Conservation (phyloP, 2,329 filamentous ascomycete genomes). For the Clarireedia hainanense region DNA sequence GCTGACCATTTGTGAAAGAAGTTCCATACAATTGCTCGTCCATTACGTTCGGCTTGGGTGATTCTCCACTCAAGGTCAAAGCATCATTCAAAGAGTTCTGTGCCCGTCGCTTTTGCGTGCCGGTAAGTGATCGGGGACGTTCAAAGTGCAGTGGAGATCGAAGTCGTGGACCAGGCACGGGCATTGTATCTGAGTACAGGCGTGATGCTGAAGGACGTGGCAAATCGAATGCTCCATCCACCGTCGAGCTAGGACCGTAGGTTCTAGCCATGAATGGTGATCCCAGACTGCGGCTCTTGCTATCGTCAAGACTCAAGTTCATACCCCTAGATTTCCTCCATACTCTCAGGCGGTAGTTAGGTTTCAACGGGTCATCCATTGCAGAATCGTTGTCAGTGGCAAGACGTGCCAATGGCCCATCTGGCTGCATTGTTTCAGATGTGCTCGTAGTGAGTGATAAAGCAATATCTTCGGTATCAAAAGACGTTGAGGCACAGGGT, state of each 20-base stretch:
- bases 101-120: slow-evolving; percentile 26
- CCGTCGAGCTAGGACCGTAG: slow-evolving; percentile 52
- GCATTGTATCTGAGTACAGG: slow-evolving; percentile 10
- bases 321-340: neutral
- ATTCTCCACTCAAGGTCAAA: slow-evolving; percentile 19
- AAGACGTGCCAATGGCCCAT: slow-evolving; percentile 53
- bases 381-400: slow-evolving; percentile 29
- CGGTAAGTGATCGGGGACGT: slow-evolving; percentile 20
- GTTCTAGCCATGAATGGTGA: slow-evolving; percentile 44
- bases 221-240: slow-evolving; percentile 10
- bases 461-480: slow-evolving; percentile 54
- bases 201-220: slow-evolving; percentile 14
- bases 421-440: slow-evolving; percentile 55
- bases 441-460: slow-evolving; percentile 56
- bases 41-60: slow-evolving; percentile 24
- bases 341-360: neutral
- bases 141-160: slow-evolving; percentile 26
- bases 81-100: slow-evolving; percentile 24
- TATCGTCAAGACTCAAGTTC: slow-evolving; percentile 3
- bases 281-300: slow-evolving; percentile 17
- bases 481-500: slow-evolving; percentile 34
- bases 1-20: slow-evolving; percentile 13
- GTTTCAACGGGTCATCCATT: neutral
- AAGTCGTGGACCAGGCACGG: slow-evolving; percentile 13
- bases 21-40: slow-evolving; percentile 27